Percentiles rank a stretch among this genome's conserved stretches.
Conservation (phyloP, 768 basidiomycete species). For the Termitomyces sp. region DNA sequence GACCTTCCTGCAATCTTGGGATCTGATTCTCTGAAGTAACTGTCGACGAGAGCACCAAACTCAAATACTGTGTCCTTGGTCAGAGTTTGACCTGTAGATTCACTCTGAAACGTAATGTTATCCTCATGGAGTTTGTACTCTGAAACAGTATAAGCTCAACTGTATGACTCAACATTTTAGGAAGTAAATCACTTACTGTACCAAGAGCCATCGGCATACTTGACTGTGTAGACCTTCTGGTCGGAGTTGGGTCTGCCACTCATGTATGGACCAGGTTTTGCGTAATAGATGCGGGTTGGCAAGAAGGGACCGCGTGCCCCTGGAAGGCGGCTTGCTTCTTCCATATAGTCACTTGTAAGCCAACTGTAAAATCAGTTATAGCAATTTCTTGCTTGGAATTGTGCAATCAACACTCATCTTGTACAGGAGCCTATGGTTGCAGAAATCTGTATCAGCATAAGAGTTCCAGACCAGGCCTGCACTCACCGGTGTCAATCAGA, state of each 20-base stretch:
- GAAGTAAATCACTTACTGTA: background rate
- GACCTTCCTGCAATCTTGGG: background rate
- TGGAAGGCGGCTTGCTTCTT: background rate
- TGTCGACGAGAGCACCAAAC: background rate
- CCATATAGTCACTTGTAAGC: background rate
- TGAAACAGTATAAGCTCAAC: background rate
- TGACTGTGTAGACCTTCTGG: background rate
- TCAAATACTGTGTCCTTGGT: background rate
- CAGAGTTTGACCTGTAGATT: background rate
- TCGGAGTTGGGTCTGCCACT: background rate
- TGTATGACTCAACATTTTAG: background rate
- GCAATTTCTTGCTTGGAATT: no score
- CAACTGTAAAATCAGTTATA: background rate
- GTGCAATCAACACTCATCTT: background rate
- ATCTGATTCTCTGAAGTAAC: background rate
- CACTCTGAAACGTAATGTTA: background rate
- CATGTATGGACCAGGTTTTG: background rate
- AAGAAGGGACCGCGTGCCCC: background rate
- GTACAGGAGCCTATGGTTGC: background rate
- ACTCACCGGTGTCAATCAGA: background rate
- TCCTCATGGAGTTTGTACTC: background rate
- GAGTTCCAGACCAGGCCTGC: background rate
- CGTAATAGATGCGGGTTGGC: background rate
- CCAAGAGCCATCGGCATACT: background rate
- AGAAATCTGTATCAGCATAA: background rate